Percentiles rank a stretch among this genome's conserved stretches.
Conservation (phyloP, 2,329 filamentous ascomycete species). For the Chaetomium sp. region DNA sequence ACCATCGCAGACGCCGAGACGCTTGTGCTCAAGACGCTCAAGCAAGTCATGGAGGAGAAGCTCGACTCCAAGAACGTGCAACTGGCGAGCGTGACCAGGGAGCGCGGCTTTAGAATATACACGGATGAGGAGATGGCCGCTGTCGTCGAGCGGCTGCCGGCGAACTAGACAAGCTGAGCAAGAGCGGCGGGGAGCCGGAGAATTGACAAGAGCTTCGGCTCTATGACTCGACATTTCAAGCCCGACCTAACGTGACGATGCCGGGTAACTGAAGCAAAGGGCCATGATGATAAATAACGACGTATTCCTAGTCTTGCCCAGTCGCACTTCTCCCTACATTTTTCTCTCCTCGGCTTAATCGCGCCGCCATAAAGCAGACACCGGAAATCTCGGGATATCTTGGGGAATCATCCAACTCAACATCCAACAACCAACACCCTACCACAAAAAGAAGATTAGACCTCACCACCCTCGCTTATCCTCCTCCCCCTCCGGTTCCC, state of each 20-base stretch:
- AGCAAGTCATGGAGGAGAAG: slow-evolving; percentile 99
- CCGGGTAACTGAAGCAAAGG: background rate
- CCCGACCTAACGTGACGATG: background rate
- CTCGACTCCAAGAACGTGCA: slow-evolving; percentile 98
- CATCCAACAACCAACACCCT: background rate
- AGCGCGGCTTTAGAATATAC: slow-evolving; percentile 98
- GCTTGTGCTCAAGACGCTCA: slow-evolving; percentile 93
- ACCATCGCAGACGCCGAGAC: slow-evolving; percentile 93
- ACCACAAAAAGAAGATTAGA: background rate
- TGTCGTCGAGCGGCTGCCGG: slow-evolving; percentile 80
- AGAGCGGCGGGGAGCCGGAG: background rate
- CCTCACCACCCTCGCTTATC: background rate
- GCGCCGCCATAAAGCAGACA: background rate
- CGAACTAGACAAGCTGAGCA: slow-evolving; percentile 53
- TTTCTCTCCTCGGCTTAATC: background rate
- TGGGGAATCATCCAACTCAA: background rate
- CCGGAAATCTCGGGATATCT: background rate
- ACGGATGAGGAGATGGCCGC: slow-evolving; percentile 94
- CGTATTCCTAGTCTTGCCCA: slow-evolving; percentile 6
- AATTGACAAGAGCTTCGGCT: slow-evolving; percentile 9
- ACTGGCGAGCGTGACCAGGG: slow-evolving; percentile 94
- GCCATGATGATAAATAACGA: background rate
- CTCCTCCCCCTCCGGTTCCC: background rate
- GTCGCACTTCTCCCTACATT: background rate
- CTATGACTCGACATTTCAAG: background rate